Evolutionary conservation across 768 basidiomycete species (phyloP).

Genomic region (Suillus americanus): DNA sequence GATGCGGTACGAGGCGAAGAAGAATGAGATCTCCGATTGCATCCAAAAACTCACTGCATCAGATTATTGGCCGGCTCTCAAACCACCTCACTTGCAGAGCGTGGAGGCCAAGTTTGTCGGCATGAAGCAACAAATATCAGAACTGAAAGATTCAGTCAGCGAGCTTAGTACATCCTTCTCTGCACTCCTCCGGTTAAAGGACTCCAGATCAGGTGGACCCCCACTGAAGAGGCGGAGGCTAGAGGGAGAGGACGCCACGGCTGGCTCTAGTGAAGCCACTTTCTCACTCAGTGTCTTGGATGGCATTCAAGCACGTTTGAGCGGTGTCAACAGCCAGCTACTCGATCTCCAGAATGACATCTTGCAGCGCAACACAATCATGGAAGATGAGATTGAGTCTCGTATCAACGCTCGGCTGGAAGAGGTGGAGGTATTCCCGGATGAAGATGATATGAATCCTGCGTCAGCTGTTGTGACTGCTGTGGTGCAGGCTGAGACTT

Average conservation of each 20-base stretch:
- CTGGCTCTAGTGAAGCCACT: background rate
- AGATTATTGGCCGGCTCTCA: conserved; percentile 42
- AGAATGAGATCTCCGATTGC: conserved; percentile 30
- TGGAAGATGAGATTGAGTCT: conserved; percentile 32
- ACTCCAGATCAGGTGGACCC: conserved; percentile 3
- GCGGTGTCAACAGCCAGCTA: conserved; percentile 27
- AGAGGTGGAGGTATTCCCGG: conserved; percentile 22
- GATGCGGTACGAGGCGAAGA: conserved; percentile 26
- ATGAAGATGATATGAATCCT: conserved; percentile 16
- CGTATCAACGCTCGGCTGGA: conserved; percentile 28
- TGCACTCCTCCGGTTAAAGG: conserved; percentile 21
- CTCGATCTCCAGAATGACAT: conserved; percentile 37
- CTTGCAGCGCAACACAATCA: conserved; percentile 30
- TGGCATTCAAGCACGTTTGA: conserved; percentile 28
- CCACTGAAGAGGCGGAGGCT: conserved; percentile 21
- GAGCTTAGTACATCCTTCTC: conserved; percentile 24
- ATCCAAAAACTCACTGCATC: conserved; percentile 32
- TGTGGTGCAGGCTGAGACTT: conserved; percentile 18
- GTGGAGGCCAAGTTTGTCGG: conserved; percentile 20
- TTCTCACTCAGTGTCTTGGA: conserved; percentile 22
- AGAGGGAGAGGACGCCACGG: conserved; percentile 5
- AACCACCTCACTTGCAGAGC: conserved; percentile 20
- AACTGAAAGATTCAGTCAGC: conserved; percentile 26
- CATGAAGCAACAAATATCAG: conserved; percentile 29
- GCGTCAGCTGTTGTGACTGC: conserved; percentile 25